Base-by-base conservation (phyloP, 2,329 filamentous ascomycete genomes). In the Ilyonectria mors-panacis region DNA sequence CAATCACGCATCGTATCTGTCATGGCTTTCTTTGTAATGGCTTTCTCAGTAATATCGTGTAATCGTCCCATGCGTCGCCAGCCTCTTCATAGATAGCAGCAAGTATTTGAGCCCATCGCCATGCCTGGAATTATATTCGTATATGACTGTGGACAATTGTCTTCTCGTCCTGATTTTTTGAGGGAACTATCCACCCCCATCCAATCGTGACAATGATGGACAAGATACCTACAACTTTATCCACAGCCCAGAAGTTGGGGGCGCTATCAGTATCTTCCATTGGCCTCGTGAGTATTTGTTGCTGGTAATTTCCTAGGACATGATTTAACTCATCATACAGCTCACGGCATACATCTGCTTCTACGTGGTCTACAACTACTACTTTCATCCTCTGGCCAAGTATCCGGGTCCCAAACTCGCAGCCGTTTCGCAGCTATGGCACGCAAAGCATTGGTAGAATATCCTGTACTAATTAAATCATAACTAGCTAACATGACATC, bases 371-470 rank as follows among this genome's bases (percentile, higher is more conserved):
- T 42, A 42, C 13, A 60, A 51, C 17, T 60, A 60, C 17, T 64
- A 30, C 35, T 65, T 60, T 15, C 56, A 65, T 33, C 62, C 62
- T 2, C 33, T 65, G 0, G 26, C 62, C 8, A 17, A n/a, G 3
- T 65, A 59, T 21, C 62, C 62, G 2, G 62, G 62, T 3, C 62
- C 62, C 12, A 65, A 65, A 30, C 39, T 55, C 7, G 37, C 37
- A 13, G 62, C 62, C 9, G 39, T 51, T 15, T 55, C 62, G 8
- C 21, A 65, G 28, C 28, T 65, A 9, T 60, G 57, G 57, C 48
- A 51, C 23, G 57, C 57, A 4, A 51, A 60, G n/a, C 57, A 60
- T 39, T 60, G 45, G 57, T 51, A 53, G 8, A 4, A 12, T n/a
- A 30, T 15, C 23, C 1, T 17, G 8, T 2, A 8, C 5, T 10